Evolutionary conservation across 2,329 filamentous ascomycete genomes (phyloP), one percentile per base, ranked within the genome.

Genomic region (Colletotrichum simmondsii): DNA sequence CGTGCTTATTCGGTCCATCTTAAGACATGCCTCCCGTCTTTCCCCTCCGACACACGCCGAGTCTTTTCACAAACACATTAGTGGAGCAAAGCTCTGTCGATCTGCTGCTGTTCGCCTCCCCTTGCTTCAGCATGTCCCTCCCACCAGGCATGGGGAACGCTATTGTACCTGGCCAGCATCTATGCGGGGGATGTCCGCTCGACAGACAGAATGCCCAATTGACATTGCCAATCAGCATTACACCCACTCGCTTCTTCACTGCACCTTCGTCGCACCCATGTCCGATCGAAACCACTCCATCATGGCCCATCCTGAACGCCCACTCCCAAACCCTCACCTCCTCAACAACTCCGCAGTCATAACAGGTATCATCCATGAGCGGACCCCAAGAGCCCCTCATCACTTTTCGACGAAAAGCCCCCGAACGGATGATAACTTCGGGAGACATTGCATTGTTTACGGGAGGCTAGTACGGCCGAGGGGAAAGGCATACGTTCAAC

Each of bases 161-260:
- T 61, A 60, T 49, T 57, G 19, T 16, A 57, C 52, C 58, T 24
- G 46, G 59, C 65, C 53, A 72, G 65, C 65, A 72, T 72, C 65
- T 56, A 64, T 72, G 67, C 71, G 71, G 71, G 71, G 71, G 35
- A 73, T 58, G 65, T 71, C 67, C 66, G 71, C 66, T 65, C 46
- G 71, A 71, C 60, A 42, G 19, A 54, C 35, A 26, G n/a, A 28
- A 32, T 42, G 37, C 37, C 49, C 58, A 67, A 22, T 30, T 26
- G 37, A 37, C 22, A 22, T 49, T 52, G 56, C 56, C 71, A 65
- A 65, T 65, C 49, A 61, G 28, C 30, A 42, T 46, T 5, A 19
- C 30, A 16, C 37, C 16, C 61, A 65, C 57, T 61, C 42, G 30
- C 28, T 57, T 52, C 49, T 22, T 65, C 26, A 46, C 53, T 64